phyloP scores from a whole-genome alignment of 2,329 filamentous ascomycete genomes.

The Phoma herbarum region DNA sequence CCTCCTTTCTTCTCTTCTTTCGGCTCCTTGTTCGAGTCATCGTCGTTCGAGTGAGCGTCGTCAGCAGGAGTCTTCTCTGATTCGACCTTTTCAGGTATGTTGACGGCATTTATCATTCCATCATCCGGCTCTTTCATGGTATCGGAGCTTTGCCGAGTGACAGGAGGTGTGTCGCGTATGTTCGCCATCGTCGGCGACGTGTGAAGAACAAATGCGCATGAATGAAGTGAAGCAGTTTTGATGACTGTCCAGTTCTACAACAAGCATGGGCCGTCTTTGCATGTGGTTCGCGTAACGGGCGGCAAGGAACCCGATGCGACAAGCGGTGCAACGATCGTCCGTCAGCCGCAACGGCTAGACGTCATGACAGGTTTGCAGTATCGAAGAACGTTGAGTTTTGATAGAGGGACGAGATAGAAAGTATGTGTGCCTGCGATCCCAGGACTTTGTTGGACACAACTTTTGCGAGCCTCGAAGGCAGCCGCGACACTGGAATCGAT shows the following conservation, averaged over 20 bases:
- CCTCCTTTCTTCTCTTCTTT: conserved; percentile 2
- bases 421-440: background rate
- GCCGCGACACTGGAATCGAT: background rate
- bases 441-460: background rate
- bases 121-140: background rate
- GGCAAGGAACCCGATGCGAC: background rate
- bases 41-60: background rate
- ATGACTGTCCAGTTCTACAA: background rate
- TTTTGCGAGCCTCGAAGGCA: background rate
- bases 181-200: background rate
- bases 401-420: too few relatives aligned
- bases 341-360: background rate
- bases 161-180: background rate
- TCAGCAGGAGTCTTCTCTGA: background rate
- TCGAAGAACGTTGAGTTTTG: too few relatives aligned
- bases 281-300: background rate
- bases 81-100: background rate
- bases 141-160: background rate
- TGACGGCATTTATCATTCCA: background rate
- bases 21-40: background rate
- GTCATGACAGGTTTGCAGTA: background rate
- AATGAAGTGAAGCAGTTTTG: background rate
- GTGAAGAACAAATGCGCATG: background rate
- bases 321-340: conserved; percentile 1
- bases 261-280: too few relatives aligned